Evolutionary conservation across 495 filamentous ascomycete genomes (phyloP).

Genomic region (Aspergillus olivimuriae): DNA sequence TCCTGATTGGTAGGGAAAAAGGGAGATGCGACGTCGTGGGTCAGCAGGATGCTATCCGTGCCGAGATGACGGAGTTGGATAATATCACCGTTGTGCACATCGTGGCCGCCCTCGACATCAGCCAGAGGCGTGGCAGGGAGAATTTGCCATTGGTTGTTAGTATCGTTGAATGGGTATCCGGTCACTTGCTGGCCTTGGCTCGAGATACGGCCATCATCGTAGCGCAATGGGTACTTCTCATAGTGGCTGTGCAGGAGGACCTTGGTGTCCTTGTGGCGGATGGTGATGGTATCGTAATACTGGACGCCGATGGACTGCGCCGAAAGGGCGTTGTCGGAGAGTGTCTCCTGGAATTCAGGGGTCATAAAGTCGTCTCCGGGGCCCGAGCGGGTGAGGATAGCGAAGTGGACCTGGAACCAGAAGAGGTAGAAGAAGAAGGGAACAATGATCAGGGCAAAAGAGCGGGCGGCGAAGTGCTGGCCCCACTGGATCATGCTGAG

Average conservation of each 20-base stretch:
- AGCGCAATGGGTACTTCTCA: conserved; percentile 84
- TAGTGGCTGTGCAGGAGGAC: conserved; percentile 90
- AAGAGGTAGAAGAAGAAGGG: conserved; percentile 98
- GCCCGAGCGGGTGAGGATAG: conserved; percentile 79
- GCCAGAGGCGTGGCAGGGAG: conserved; percentile 54
- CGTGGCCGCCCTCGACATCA: conserved; percentile 46
- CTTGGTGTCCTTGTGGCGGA: conserved; percentile 96
- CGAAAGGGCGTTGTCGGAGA: conserved; percentile 89
- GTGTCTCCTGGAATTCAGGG: conserved; percentile 93
- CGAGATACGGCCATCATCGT: conserved; percentile 95
- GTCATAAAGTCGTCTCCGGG: conserved; percentile 99
- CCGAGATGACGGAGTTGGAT: conserved; percentile 82
- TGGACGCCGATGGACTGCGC: conserved; percentile 77
- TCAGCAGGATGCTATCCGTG: conserved; percentile 80
- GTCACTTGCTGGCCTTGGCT: conserved; percentile 98
- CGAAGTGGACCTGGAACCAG: conserved; percentile 99
- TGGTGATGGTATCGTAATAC: conserved; percentile 82
- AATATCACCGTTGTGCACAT: conserved; percentile 78
- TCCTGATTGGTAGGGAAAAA: conserved; percentile 98
- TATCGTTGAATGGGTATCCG: conserved; percentile 95
- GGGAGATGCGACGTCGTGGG: conserved; percentile 98
- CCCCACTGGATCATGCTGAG: conserved; percentile 71
- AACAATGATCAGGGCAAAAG: conserved; percentile 74
- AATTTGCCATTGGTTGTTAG: conserved; percentile 98
- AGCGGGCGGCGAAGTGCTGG: conserved; percentile 85